These are phyloP conservation scores for Barnettozyma vustinii DNA, from an alignment of 805 yeast species.

Conservation along the genomic window DNA sequence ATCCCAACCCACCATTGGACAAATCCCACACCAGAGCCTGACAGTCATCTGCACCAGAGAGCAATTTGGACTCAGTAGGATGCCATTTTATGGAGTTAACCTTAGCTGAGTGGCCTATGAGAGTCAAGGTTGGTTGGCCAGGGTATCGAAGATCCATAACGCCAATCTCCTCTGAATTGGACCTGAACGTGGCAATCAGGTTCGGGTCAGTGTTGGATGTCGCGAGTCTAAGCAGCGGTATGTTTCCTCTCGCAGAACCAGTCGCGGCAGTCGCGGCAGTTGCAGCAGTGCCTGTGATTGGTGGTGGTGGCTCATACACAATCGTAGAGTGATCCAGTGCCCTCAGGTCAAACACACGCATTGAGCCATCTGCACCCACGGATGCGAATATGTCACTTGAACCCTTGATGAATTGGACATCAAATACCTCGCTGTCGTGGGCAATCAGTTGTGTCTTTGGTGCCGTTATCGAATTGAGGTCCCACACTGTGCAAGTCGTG, in stretches of 20 bases:
- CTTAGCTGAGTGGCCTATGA: constrained; percentile 62
- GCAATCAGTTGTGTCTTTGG: constrained; percentile 95
- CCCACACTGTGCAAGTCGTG: constrained; percentile 98
- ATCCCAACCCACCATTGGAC: background rate
- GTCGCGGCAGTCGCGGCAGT: background rate
- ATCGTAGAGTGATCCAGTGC: constrained; percentile 91
- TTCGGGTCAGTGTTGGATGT: constrained; percentile 79
- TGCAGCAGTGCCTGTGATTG: constrained; percentile 1
- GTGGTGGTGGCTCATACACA: constrained; percentile 69
- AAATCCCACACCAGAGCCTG: constrained; percentile 70
- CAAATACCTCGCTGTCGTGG: constrained; percentile 92
- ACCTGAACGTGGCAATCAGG: constrained; percentile 76
- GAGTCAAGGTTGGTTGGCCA: constrained; percentile 66
- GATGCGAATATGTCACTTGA: constrained; percentile 79
- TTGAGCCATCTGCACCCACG: constrained; percentile 93
- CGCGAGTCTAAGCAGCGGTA: constrained; percentile 62
- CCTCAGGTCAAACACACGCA: constrained; percentile 85
- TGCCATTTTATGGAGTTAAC: constrained; percentile 83
- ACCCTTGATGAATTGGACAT: constrained; percentile 76
- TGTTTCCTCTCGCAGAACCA: constrained; percentile 6
- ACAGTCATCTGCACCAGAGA: constrained; percentile 68
- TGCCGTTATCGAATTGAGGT: constrained; percentile 51
- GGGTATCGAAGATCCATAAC: constrained; percentile 85
- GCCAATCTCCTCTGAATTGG: constrained; percentile 57
- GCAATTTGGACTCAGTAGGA: constrained; percentile 58